Evolutionary conservation across 495 filamentous ascomycete species (phyloP), one percentile per base, ranked within the genome.

Genomic region (Saxophila tyrrhenica): DNA sequence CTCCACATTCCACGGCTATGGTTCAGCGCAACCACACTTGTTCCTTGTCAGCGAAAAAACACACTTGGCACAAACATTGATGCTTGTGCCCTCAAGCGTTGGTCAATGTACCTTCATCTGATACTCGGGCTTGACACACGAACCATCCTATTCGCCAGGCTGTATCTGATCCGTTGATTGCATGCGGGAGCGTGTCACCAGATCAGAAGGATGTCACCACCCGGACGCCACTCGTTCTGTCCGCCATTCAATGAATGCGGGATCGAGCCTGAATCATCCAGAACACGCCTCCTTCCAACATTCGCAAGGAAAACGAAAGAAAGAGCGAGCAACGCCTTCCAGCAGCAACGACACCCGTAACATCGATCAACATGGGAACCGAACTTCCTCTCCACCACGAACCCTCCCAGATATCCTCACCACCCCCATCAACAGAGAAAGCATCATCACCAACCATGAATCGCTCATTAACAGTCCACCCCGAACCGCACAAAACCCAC

Each of bases 401-500:
- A 7, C 29, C 29, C 13, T 35, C 29, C 29, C 7, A 35, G 13
- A 35, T 13, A 35, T 35, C 29, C 29, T 35, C 29, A 35, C 29
- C 29, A 35, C 7, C 29, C 29, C 13, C 29, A 35, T 35, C 29
- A 5, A 13, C 29, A 35, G 29, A 35, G 29, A 35, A 35, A 13
- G 7, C 5, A 35, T 5, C 29, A 35, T 35, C 13, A 35, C 29
- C 29, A 35, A 35, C 29, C 13, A 35, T 35, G 29, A 5, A 13
- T 35, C 29, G 29, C 13, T 35, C 29, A 35, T 35, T 35, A 35
- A 35, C 29, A 13, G 13, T 13, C 13, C 55, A 53, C 25, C 15
- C 8, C n/a, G 54, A 61, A 38, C 25, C 32, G 17, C 51, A 55
- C 43, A 21, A 51, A 25, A 24, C 7, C 19, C 51, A 54, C 47